These are phyloP conservation scores for Porphyridium purpureum DNA, from an alignment of 23 red algal genomes.

Conservation along the genomic window DNA sequence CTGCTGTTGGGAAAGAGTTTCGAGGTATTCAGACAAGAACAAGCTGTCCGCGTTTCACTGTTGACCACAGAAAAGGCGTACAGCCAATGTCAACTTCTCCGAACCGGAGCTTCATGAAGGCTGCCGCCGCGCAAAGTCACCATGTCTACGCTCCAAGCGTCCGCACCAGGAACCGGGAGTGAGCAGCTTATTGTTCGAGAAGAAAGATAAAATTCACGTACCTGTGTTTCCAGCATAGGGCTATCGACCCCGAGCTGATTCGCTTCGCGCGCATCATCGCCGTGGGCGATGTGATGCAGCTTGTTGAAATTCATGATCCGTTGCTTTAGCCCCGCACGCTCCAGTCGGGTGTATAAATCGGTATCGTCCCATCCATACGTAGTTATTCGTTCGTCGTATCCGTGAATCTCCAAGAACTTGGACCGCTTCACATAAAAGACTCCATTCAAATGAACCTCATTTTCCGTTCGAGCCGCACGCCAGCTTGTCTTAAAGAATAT, in stretches of 20 bases:
- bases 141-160: background rate
- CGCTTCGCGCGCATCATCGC: constrained; percentile 12
- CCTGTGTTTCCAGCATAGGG: background rate
- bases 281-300: constrained; percentile 36
- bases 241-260: background rate
- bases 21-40: too few species aligned
- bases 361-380: constrained; percentile 79
- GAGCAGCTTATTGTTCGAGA: background rate
- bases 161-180: background rate
- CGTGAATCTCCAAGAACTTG: constrained; percentile 21
- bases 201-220: background rate
- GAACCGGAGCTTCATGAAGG: too few species aligned
- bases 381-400: constrained; percentile 65
- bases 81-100: too few species aligned
- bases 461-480: constrained; percentile 25
- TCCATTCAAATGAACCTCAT: constrained; percentile 68
- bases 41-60: too few species aligned
- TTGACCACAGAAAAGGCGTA: too few species aligned
- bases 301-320: constrained; percentile 41
- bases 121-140: too few species aligned
- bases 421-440: constrained; percentile 19
- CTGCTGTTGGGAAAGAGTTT: too few species aligned
- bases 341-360: constrained; percentile 42
- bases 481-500: background rate
- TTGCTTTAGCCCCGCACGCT: constrained; percentile 5